Evolutionary conservation across 2,329 filamentous ascomycete species (phyloP).

Genomic region (Colletotrichum sp.): DNA sequence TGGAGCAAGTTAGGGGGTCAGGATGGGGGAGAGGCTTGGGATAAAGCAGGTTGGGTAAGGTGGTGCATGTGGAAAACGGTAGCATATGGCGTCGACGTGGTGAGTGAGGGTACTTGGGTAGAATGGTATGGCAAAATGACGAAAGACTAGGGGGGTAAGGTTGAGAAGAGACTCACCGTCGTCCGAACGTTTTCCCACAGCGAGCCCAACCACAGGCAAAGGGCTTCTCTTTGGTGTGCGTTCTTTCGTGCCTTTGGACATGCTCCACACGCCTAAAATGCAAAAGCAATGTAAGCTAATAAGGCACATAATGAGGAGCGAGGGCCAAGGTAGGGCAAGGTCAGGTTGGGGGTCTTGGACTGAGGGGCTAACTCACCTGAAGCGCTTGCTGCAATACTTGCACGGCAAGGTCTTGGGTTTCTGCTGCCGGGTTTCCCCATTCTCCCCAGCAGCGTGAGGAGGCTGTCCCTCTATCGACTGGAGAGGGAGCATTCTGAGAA

Average conservation of each 20-base stretch:
- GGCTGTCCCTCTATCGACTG: conserved; percentile 56
- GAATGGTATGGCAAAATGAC: neutral
- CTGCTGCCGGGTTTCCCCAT: conserved; percentile 57
- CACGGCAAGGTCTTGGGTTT: conserved; percentile 68
- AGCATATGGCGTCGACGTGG: conserved; percentile 11
- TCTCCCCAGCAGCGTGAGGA: conserved; percentile 45
- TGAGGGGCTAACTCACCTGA: conserved; percentile 54
- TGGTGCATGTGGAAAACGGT: conserved; percentile 1
- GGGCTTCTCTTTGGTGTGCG: conserved; percentile 70
- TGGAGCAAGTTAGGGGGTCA: neutral
- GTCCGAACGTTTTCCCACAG: conserved; percentile 67
- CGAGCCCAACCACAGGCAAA: conserved; percentile 64
- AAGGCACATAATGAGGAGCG: conserved; percentile 23
- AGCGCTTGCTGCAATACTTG: conserved; percentile 67
- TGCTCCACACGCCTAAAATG: conserved; percentile 65
- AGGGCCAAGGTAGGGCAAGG: conserved; percentile 17
- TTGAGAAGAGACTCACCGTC: conserved; percentile 54
- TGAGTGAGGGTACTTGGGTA: conserved; percentile 11
- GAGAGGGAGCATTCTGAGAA: conserved; percentile 55
- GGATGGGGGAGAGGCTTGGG: conserved; percentile 3
- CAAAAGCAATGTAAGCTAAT: conserved; percentile 46
- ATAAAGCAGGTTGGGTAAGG: conserved; percentile 13
- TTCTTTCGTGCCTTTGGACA: conserved; percentile 68
- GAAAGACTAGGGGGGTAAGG: conserved; percentile 12
- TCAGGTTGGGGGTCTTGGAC: conserved; percentile 16